Base-by-base conservation (phyloP, 306 rosid genomes). In the Begonia fuchsioides region DNA sequence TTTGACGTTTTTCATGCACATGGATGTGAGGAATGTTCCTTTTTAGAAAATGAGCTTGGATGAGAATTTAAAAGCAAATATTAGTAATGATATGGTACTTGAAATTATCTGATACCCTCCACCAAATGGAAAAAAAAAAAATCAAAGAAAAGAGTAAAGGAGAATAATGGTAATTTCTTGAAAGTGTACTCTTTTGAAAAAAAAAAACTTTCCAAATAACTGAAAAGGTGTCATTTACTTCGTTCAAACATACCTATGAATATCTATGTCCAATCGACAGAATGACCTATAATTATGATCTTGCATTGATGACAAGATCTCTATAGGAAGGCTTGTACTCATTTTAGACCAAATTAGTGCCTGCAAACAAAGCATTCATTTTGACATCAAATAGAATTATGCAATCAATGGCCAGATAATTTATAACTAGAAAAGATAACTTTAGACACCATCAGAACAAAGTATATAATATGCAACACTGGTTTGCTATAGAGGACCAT, bases 321-420 rank as follows among this genome's bases (percentile, higher is more conserved):
- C 95, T 68, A 88, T 84, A 35, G 93, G 97, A 66, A 88, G 97
- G 53, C 97, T 93, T 0, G 97, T 84, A 66, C 97, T 88, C 97
- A 88, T 88, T 72, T 88, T 88, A 49, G 97, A 88, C 97, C 97
- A 88, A 64, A 88, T 88, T 63, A 88, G 66, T 55, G 97, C 97
- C 97, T 84, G 80, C 59, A 67, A 26, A 53, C 45, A 3, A 48
- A 26, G 35, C 5, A 26, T 26, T 8, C 5, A 4, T 26, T 26
- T 26, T 26, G 8, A 26, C 8, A 26, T 26, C 35, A 6, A 26
- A 26, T 26, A 26, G 8, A 26, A 26, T 26, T 4, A 26, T 26
- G 35, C 35, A 26, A 26, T 26, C 35, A 5, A 26, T 26, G 35
- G 32, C 32, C 32, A 26, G 8, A 26, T 26, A 26, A 26, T 26